Percentiles rank a stretch among this genome's conserved stretches.
Evolutionary conservation across 2,329 filamentous ascomycete genomes (phyloP).

Genomic region (Trichoderma semiorbis): DNA sequence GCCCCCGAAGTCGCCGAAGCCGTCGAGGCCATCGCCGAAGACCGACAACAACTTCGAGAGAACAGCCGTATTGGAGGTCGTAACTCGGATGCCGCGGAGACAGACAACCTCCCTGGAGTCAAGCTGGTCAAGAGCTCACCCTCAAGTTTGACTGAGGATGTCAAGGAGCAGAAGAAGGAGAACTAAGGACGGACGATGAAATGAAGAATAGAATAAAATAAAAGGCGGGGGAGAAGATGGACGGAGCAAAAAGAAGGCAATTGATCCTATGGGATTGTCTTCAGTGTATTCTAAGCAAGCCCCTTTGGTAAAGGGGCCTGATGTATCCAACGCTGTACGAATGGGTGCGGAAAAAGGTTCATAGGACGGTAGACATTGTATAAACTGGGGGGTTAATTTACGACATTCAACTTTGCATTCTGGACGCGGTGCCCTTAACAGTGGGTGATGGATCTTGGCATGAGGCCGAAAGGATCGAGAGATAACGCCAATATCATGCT

Average conservation of each 20-base stretch:
- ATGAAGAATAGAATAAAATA: neutral
- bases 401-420: neutral
- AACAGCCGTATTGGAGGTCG: neutral
- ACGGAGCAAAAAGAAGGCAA: conserved; percentile 1
- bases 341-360: neutral
- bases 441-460: neutral
- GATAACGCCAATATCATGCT: neutral
- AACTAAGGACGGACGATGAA: conserved; percentile 4
- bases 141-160: conserved; percentile 29
- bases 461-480: neutral
- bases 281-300: conserved; percentile 17
- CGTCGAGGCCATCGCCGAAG: neutral
- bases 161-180: conserved; percentile 25
- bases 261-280: neutral
- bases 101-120: conserved; percentile 14
- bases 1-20: conserved; percentile 14
- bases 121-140: conserved; percentile 16
- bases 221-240: neutral
- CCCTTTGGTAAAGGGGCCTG: neutral
- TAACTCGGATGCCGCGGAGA: conserved; percentile 18
- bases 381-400: neutral
- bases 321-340: conserved; percentile 16
- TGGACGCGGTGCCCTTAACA: neutral
- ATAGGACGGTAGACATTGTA: conserved; percentile 18
- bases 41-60: conserved; percentile 17